Base-by-base conservation (phyloP, 202 grass and related monocot genomes). In the Panicum hallii region DNA sequence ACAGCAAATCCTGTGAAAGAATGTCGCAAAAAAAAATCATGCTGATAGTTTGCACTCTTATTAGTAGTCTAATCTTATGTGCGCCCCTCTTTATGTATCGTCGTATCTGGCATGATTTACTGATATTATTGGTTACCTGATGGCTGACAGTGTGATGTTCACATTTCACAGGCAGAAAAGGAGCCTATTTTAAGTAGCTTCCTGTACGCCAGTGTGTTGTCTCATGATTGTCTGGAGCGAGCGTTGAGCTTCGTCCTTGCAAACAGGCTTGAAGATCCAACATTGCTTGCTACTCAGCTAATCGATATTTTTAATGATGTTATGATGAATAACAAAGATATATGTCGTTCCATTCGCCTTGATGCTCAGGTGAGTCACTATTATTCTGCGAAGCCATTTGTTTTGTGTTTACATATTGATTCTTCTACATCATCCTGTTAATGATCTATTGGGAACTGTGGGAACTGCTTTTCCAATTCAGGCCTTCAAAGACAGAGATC, bases 151-250 rank as follows among this genome's bases (percentile, higher is more conserved):
- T 56, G 42, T 34, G 53, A 43, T 88, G 14, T 47, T 86, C 55
- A 57, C 80, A 83, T 72, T 72, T 82, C 16, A 46, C 88, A 99
- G 97, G 91, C 97, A 46, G 93, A 99, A 60, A 99, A 96, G 91
- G 97, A 99, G 58, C 93, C 91, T 61, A 92, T 99, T 87, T 92
- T 99, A 78, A 99, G 93, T 88, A 99, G 97, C 86, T 96, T 94
- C 82, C 85, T 99, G 54, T 99, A 96, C 5, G 93, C 97, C 7
- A 99, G 97, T 77, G 97, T 99, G 43, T 76, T 99, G 40, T 94
- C 93, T 42, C 93, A 96, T 80, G 90, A 92, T 60, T 94, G 93
- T 67, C 86, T 99, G 8, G 96, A 99, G 86, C 78, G 86, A 61
- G 91, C 96, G 1, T 80, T 99, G 84, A 89, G 89, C 62, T 99